Evolutionary conservation across 805 yeast genomes (phyloP), one percentile per base, ranked within the genome.

Genomic region (Blastobotrys mokoenaii): DNA sequence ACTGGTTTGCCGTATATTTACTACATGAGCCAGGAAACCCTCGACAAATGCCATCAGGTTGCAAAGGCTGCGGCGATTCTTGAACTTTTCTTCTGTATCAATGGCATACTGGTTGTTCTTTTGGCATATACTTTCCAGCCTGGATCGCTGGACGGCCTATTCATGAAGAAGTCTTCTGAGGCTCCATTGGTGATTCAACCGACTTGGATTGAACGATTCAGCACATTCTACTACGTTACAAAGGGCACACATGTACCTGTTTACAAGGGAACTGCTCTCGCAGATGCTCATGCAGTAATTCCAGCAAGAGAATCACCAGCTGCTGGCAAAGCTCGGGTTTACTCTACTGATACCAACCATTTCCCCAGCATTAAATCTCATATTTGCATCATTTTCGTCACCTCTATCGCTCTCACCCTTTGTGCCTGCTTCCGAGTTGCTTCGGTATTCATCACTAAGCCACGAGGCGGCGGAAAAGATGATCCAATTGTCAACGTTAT

Each of bases 141-240:
- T 16, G 75, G 84, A 5, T 48, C 65, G 36, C 68, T 80, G 33
- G 71, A 74, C 53, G 12, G 18, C 17, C 12, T 9, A 12, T 14
- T 17, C 20, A 15, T 3, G 16, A 14, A 34, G 39, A 33, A 18
- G 18, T 38, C 38, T 10, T 53, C 53, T 0, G 41, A 30, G 3
- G 47, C 58, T 36, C 79, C 51, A 12, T 51, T 52, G 16, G 63
- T 63, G 10, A 57, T 74, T 40, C 82, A 77, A 59, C 86, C 94
- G 32, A 80, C 81, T 74, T 84, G 93, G 93, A 79, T 84, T 56
- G 79, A 79, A 59, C 71, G 77, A 82, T 61, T 83, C 70, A 62
- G 80, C 79, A 11, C 68, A 69, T 50, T 72, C 70, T 47, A 69
- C 70, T 43, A 77, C 86, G 1, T 64, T 58, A 50, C 44, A 47